These are phyloP conservation scores for Leptodermis oblonga DNA, from an alignment of 257 asterid species.

Conservation along the genomic window DNA sequence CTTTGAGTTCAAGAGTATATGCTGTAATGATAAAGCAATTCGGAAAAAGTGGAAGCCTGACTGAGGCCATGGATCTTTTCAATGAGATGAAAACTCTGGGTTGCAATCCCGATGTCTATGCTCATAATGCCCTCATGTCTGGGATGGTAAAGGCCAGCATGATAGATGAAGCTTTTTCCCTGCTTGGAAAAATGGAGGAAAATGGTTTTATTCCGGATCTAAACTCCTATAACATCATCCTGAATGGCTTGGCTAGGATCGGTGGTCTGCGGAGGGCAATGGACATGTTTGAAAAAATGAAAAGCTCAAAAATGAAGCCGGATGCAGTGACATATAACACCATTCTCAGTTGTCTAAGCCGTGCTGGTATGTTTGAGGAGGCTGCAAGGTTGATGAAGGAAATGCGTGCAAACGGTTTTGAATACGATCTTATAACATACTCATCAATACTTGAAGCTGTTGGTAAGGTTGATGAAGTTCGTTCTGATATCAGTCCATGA, in stretches of 20 bases:
- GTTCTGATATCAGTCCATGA: slow-evolving; percentile 7
- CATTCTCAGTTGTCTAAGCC: slow-evolving; percentile 39
- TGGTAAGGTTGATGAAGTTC: slow-evolving; percentile 31
- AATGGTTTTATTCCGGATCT: slow-evolving; percentile 37
- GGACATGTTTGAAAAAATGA: slow-evolving; percentile 37
- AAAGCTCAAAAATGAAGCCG: slow-evolving; percentile 24
- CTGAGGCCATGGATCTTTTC: slow-evolving; percentile 35
- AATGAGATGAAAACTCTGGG: slow-evolving; percentile 36
- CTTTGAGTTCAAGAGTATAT: slow-evolving; percentile 40
- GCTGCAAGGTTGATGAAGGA: slow-evolving; percentile 50
- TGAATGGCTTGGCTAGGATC: slow-evolving; percentile 36
- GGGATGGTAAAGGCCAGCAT: slow-evolving; percentile 40
- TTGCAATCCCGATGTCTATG: slow-evolving; percentile 39
- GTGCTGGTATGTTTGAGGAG: slow-evolving; percentile 51
- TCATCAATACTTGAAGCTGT: slow-evolving; percentile 46
- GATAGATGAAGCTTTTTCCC: slow-evolving; percentile 36
- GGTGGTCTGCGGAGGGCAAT: slow-evolving; percentile 35
- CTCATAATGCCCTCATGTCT: slow-evolving; percentile 46
- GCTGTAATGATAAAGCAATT: slow-evolving; percentile 51
- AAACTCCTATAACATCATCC: slow-evolving; percentile 36
- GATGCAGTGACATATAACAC: slow-evolving; percentile 42
- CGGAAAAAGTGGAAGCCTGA: slow-evolving; percentile 38
- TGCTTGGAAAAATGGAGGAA: slow-evolving; percentile 34
- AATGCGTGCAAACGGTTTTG: slow-evolving; percentile 36
- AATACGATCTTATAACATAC: slow-evolving; percentile 39